A percentile compares a stretch with the other conserved stretches of the same genome.
phyloP scores from a whole-genome alignment of 768 basidiomycete genomes.

The Leucosporidium scottii region DNA sequence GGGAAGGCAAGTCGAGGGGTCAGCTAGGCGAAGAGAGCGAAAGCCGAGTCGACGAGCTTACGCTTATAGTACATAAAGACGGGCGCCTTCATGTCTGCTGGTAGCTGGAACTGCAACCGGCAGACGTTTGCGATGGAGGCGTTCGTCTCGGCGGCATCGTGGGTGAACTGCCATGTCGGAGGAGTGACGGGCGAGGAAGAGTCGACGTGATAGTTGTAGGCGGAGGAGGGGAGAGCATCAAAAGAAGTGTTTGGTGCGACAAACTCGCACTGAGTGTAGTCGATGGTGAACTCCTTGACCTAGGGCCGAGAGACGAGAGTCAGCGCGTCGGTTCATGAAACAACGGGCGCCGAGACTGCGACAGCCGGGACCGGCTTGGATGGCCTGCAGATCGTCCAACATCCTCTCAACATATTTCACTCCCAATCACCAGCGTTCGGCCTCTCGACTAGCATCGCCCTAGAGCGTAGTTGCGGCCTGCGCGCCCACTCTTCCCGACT shows the following conservation, averaged over 20 bases:
- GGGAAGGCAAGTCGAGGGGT: background rate
- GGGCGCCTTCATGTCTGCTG: conserved; percentile 61
- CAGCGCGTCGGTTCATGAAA: background rate
- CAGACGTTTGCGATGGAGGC: conserved; percentile 56
- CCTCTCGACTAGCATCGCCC: background rate
- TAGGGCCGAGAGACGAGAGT: conserved; percentile 38
- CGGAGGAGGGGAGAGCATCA: conserved; percentile 51
- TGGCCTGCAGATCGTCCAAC: background rate
- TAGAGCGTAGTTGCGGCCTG: background rate
- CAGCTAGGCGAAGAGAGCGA: background rate
- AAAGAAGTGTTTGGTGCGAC: conserved; percentile 51
- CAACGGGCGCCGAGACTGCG: background rate
- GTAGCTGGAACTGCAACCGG: conserved; percentile 71
- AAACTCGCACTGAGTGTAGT: conserved; percentile 88
- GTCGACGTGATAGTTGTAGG: conserved; percentile 61
- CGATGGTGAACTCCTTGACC: conserved; percentile 87
- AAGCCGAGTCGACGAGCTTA: conserved; percentile 32
- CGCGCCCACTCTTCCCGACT: too few species aligned
- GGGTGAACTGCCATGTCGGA: conserved; percentile 66
- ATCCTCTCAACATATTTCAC: background rate
- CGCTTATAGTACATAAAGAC: conserved; percentile 90
- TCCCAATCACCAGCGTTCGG: background rate
- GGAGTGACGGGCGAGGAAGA: conserved; percentile 49
- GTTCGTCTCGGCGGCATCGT: conserved; percentile 50
- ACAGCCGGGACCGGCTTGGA: background rate